Conservation (phyloP, 768 basidiomycete genomes). For the Pisolithus marmoratus region DNA sequence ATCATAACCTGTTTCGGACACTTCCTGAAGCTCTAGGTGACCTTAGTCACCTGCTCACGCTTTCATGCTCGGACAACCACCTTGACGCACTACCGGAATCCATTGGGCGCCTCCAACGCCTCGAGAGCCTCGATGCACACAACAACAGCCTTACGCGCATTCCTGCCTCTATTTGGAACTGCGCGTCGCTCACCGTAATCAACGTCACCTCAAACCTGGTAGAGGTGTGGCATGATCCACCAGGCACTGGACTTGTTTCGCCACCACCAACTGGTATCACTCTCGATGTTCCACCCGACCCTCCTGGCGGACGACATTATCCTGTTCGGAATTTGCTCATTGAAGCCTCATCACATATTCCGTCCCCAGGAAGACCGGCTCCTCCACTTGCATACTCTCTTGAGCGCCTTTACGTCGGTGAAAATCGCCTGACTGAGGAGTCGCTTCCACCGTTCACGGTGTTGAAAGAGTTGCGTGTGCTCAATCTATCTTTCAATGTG, state of each 20-base stretch:
- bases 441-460: conserved; percentile 68
- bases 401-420: conserved; percentile 78
- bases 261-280: conserved; percentile 16
- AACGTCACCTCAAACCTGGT: conserved; percentile 90
- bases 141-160: conserved; percentile 83
- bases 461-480: conserved; percentile 68
- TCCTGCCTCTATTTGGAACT: conserved; percentile 78
- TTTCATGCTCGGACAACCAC: conserved; percentile 91
- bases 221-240: conserved; percentile 64
- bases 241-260: conserved; percentile 27
- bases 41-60: conserved; percentile 58
- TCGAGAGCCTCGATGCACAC: conserved; percentile 79
- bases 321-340: conserved; percentile 31
- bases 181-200: conserved; percentile 61
- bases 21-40: conserved; percentile 82
- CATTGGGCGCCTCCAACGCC: conserved; percentile 69
- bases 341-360: conserved; percentile 23
- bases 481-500: conserved; percentile 94
- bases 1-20: conserved; percentile 80
- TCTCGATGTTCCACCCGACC: conserved; percentile 16
- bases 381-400: conserved; percentile 68
- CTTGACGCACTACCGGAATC: conserved; percentile 68
- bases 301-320: conserved; percentile 11
- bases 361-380: conserved; percentile 23
- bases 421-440: conserved; percentile 84